Percentiles rank a stretch among this genome's conserved stretches.
Evolutionary conservation across 257 asterid genomes (phyloP).

Genomic region (Solanum bukasovii): DNA sequence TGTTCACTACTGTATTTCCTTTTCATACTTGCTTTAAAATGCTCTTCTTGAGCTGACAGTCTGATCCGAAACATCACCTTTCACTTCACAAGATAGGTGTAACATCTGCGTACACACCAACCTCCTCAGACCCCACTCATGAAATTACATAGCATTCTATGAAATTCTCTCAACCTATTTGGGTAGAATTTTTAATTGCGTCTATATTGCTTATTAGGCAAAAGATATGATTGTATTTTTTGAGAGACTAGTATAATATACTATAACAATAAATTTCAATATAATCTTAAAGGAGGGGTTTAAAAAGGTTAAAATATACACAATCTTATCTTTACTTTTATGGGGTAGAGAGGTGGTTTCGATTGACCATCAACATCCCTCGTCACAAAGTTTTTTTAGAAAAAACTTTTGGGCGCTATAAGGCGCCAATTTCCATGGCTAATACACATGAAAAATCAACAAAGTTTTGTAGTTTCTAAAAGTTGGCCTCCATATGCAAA

Average conservation of each 20-base stretch:
- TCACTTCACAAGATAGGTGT: neutral
- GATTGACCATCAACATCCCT: neutral
- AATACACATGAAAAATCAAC: too few species aligned
- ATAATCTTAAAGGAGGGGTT: neutral
- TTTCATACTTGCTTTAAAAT: neutral
- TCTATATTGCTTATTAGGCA: neutral
- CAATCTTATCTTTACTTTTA: neutral
- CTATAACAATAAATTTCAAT: neutral
- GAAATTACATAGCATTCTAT: neutral
- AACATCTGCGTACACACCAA: neutral
- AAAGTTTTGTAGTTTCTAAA: too few species aligned
- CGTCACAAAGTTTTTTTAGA: too few species aligned
- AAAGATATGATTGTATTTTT: too few species aligned
- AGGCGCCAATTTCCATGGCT: too few species aligned
- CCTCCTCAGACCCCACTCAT: accelerated
- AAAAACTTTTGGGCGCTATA: too few species aligned
- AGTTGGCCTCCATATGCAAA: too few species aligned
- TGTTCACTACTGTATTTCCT: neutral
- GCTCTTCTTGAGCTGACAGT: neutral
- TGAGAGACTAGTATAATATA: neutral
- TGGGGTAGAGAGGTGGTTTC: neutral
- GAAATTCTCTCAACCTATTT: neutral
- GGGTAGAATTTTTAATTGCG: neutral
- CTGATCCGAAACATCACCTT: neutral
- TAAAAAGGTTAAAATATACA: neutral